These are phyloP conservation scores for Colletotrichum tamarilloi DNA, from an alignment of 2,329 filamentous ascomycete species.

Conservation along the genomic window DNA sequence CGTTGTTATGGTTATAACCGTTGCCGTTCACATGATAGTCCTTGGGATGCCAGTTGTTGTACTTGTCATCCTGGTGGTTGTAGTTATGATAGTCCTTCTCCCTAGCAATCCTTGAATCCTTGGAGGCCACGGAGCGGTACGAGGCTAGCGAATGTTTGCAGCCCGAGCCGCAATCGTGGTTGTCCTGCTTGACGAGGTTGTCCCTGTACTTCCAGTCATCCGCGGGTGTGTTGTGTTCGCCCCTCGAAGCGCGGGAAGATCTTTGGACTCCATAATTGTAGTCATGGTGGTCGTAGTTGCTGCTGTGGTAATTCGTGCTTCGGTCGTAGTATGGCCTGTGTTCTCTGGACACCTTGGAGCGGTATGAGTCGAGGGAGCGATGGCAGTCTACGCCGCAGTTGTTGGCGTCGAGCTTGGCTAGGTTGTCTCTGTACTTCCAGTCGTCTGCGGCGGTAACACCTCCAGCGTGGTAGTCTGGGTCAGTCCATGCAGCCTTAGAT, in stretches of 20 bases:
- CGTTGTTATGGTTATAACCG: neutral
- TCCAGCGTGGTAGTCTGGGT: neutral
- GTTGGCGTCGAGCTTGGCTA: neutral
- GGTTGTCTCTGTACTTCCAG: constrained; percentile 7
- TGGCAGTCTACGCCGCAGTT: neutral
- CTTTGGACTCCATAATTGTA: too few relatives aligned
- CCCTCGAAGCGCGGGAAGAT: neutral
- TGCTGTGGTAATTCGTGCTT: neutral
- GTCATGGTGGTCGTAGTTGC: neutral
- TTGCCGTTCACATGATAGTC: too few relatives aligned
- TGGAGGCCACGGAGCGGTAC: neutral
- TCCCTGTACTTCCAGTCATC: constrained; percentile 12
- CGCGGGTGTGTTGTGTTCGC: constrained; percentile 5
- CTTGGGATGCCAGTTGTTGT: neutral
- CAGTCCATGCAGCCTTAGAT: neutral
- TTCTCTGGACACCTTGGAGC: neutral
- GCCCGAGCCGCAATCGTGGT: neutral
- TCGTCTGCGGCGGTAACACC: neutral
- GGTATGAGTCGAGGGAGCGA: neutral
- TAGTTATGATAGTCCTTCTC: neutral
- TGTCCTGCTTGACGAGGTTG: constrained; percentile 1
- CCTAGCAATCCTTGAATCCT: neutral
- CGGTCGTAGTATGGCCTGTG: neutral
- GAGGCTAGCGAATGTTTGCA: neutral
- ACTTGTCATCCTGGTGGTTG: neutral